Evolutionary conservation across 1,284 basidiomycete species (phyloP).

Genomic region (Ganoderma multipileum): DNA sequence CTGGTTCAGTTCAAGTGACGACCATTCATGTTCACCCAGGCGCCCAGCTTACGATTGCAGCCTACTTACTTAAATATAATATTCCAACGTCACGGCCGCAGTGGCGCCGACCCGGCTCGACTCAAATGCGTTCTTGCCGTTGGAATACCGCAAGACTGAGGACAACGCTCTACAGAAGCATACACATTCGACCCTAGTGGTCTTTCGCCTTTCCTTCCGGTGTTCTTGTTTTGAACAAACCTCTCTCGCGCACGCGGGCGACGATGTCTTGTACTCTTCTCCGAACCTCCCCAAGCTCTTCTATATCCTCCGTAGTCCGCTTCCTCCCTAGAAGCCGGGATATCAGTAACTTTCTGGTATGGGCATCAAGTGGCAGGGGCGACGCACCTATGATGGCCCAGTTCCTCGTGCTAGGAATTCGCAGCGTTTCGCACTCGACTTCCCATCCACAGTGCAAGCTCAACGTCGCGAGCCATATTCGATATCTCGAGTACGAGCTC

Average conservation of each 20-base stretch:
- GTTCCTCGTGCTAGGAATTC: slow-evolving; percentile 93
- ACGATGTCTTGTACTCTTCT: slow-evolving; percentile 52
- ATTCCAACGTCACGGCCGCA: no score
- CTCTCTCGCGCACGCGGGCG: slow-evolving; percentile 56
- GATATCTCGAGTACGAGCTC: slow-evolving; percentile 81
- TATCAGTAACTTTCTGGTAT: neutral
- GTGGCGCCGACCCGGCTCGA: no score
- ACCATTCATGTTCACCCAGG: neutral
- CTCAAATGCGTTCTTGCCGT: neutral
- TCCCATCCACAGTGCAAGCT: slow-evolving; percentile 83
- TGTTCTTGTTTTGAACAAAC: slow-evolving; percentile 69
- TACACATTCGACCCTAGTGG: slow-evolving; percentile 39
- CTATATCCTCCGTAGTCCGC: slow-evolving; percentile 30
- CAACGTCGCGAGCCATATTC: slow-evolving; percentile 81
- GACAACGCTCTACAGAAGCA: neutral
- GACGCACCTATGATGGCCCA: slow-evolving; percentile 87
- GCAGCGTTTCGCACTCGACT: slow-evolving; percentile 84
- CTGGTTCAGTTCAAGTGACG: neutral
- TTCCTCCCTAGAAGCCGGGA: slow-evolving; percentile 38
- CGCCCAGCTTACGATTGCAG: neutral
- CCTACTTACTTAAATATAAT: no score
- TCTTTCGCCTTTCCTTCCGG: slow-evolving; percentile 74
- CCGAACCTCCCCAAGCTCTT: slow-evolving; percentile 35
- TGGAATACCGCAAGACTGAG: neutral
- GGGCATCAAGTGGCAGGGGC: neutral